phyloP scores from a whole-genome alignment of 768 basidiomycete genomes.

The Trametes cingulata region DNA sequence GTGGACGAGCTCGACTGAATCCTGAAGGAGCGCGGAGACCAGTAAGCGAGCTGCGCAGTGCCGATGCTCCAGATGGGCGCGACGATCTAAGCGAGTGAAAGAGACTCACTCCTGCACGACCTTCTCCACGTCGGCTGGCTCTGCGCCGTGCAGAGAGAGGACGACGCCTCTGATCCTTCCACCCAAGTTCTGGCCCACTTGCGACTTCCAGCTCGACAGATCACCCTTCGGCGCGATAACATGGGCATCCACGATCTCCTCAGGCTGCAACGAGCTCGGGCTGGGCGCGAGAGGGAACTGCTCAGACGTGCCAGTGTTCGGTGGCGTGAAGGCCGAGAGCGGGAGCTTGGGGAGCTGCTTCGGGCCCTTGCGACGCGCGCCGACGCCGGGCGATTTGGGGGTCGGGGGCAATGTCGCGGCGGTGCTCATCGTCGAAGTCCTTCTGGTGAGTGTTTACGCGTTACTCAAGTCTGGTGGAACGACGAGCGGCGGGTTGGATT shows the following conservation, averaged over 20 bases:
- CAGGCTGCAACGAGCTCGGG: constrained; percentile 66
- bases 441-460: background rate
- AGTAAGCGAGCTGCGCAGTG: constrained; percentile 1
- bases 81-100: constrained; percentile 17
- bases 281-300: constrained; percentile 68
- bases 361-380: constrained; percentile 57
- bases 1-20: constrained; percentile 12
- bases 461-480: background rate
- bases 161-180: constrained; percentile 57
- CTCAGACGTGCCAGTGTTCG: constrained; percentile 66
- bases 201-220: constrained; percentile 52
- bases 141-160: constrained; percentile 44
- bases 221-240: constrained; percentile 48
- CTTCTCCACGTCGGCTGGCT: constrained; percentile 42
- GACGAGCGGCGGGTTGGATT: constrained; percentile 5
- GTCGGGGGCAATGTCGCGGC: constrained; percentile 10
- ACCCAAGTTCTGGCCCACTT: constrained; percentile 47
- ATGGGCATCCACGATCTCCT: constrained; percentile 66
- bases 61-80: too few species aligned
- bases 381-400: constrained; percentile 45
- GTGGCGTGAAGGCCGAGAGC: constrained; percentile 72
- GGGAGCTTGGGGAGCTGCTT: constrained; percentile 73
- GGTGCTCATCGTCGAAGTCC: constrained; percentile 14
- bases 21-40: constrained; percentile 1
- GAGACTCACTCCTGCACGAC: constrained; percentile 49